These are phyloP conservation scores for Allium sativum DNA, from an alignment of 106 monocot genomes.

Conservation along the genomic window DNA sequence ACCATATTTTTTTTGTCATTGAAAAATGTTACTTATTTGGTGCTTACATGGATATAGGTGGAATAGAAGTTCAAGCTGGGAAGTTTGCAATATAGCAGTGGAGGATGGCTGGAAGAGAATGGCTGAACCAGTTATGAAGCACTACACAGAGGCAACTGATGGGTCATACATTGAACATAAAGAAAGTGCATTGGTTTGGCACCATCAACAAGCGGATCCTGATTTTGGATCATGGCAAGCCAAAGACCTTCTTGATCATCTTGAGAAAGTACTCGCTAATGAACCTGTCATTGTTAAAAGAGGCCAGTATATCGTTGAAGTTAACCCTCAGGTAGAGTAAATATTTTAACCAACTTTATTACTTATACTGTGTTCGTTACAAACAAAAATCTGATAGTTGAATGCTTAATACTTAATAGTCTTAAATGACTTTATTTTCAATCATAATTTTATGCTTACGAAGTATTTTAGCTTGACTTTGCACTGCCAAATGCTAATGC, in stretches of 20 bases:
- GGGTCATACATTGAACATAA: constrained; percentile 60
- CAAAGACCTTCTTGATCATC: constrained; percentile 67
- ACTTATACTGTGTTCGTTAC: too few relatives aligned
- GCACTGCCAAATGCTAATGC: too few relatives aligned
- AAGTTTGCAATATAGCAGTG: constrained; percentile 6
- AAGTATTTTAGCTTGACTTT: too few relatives aligned
- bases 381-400: too few relatives aligned
- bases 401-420: too few relatives aligned
- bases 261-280: constrained; percentile 64
- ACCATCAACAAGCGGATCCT: constrained; percentile 70
- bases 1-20: background rate
- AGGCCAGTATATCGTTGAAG: constrained; percentile 60
- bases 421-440: too few relatives aligned
- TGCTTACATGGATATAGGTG: constrained; percentile 6
- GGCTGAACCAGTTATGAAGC: constrained; percentile 50
- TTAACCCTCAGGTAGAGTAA: constrained; percentile 44
- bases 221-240: constrained; percentile 65
- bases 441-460: too few relatives aligned
- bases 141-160: constrained; percentile 49
- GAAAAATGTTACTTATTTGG: constrained; percentile 21
- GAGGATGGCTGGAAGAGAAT: constrained; percentile 46
- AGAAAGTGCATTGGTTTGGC: constrained; percentile 68
- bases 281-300: constrained; percentile 67
- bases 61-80: constrained; percentile 15
- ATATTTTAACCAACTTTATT: background rate